Evolutionary conservation across 305 asterid species (phyloP).

Genomic region (Ilex paraguariensis): DNA sequence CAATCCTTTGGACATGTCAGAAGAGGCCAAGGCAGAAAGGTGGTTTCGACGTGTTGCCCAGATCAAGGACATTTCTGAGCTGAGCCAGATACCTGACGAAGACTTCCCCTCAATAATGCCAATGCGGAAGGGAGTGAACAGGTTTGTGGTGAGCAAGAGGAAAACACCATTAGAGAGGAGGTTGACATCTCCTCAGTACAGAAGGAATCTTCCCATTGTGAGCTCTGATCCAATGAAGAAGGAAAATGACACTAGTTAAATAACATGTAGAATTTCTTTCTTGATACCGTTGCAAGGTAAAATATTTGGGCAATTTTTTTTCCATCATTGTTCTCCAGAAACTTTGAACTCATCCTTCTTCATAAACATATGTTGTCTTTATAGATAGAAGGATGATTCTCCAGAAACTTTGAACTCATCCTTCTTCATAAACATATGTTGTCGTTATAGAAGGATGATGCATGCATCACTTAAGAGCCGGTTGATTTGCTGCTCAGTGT

Average conservation of each 20-base stretch:
- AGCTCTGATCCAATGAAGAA: constrained; percentile 47
- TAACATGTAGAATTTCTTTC: background rate
- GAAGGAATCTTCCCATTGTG: constrained; percentile 66
- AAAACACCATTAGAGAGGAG: constrained; percentile 93
- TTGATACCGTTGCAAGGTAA: too few species aligned
- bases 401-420: too few species aligned
- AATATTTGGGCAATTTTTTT: too few species aligned
- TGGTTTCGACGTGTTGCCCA: constrained; percentile 96
- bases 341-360: too few species aligned
- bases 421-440: too few species aligned
- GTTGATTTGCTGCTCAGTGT: too few species aligned
- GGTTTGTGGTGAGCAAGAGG: constrained; percentile 95
- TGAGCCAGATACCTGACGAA: constrained; percentile 92
- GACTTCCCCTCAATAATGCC: constrained; percentile 98
- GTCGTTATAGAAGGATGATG: too few species aligned
- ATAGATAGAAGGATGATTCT: too few species aligned
- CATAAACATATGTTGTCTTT: too few species aligned
- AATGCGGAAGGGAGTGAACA: constrained; percentile 88
- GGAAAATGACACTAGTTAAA: constrained; percentile 38
- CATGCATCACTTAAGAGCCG: too few species aligned
- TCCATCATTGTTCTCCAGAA: too few species aligned
- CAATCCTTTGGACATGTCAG: constrained; percentile 88
- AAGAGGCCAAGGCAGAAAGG: constrained; percentile 94
- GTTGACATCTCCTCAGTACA: constrained; percentile 70
- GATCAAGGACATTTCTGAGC: constrained; percentile 90